Percentiles rank a stretch among this genome's conserved stretches.
Conservation (phyloP, 192 early-diverging fungal species). For the Allomyces javanicus region DNA sequence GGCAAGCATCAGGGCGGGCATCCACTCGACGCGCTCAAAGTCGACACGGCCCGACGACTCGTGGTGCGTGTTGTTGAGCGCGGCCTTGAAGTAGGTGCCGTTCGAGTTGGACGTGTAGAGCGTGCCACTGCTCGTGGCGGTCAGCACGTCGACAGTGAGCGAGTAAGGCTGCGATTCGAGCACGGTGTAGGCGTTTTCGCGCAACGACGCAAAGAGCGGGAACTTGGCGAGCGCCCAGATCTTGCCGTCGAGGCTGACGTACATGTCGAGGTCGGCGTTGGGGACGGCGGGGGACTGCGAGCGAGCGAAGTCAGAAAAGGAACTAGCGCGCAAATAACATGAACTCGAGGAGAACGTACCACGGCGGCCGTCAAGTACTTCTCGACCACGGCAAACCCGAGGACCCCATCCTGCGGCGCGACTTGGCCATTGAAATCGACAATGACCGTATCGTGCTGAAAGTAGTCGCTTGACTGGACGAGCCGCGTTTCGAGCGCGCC, state of each 20-base stretch:
- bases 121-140: slow-evolving; percentile 31
- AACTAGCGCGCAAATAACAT: slow-evolving; percentile 5
- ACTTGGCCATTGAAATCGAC: slow-evolving; percentile 34
- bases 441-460: slow-evolving; percentile 23
- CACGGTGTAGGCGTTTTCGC: slow-evolving; percentile 60
- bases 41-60: slow-evolving; percentile 56
- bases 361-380: slow-evolving; percentile 50
- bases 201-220: slow-evolving; percentile 22
- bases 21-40: slow-evolving; percentile 67
- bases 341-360: slow-evolving; percentile 14
- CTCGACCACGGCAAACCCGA: slow-evolving; percentile 50
- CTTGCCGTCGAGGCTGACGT: slow-evolving; percentile 12
- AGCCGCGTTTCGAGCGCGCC: slow-evolving; percentile 24
- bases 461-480: slow-evolving; percentile 59
- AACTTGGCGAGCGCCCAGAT: slow-evolving; percentile 22
- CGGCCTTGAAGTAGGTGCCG: slow-evolving; percentile 63
- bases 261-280: slow-evolving; percentile 10
- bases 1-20: slow-evolving; percentile 64
- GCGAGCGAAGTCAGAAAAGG: slow-evolving; percentile 6
- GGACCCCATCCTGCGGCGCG: slow-evolving; percentile 37
- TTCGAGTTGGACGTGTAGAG: slow-evolving; percentile 74
- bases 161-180: slow-evolving; percentile 58
- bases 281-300: not conserved
- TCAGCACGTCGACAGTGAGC: slow-evolving; percentile 54
- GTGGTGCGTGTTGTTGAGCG: slow-evolving; percentile 65